Evolutionary conservation across 2,329 filamentous ascomycete genomes (phyloP), one percentile per base, ranked within the genome.

Genomic region (Ambrosiella cleistominuta): DNA sequence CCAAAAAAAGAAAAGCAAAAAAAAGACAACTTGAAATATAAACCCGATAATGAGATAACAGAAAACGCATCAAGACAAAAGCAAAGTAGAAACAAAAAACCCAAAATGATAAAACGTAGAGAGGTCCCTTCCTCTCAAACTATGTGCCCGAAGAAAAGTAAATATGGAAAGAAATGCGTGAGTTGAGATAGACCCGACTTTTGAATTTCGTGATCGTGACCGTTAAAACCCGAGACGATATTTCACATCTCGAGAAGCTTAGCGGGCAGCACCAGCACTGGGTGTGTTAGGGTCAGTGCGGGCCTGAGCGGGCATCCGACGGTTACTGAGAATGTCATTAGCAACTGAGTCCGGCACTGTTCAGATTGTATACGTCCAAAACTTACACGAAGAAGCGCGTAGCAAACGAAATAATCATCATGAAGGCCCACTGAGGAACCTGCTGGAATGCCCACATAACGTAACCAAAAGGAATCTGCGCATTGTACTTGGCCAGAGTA

Each of bases 351-450:
- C 7, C 17, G 17, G 12, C 8, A 53, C 27, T 11, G 17, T 15
- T 27, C 7, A 44, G 3, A 13, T 8, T 19, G 5, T 13, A 35
- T n/a, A 27, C 11, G 15, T 36, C 15, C n/a, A 36, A n/a, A 57
- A 75, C 84, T 78, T 73, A 88, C 86, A 90, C 88, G 70, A 90
- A 78, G 60, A 74, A 78, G 67, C 86, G 78, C 75, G 82, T 88
- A 62, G 85, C 66, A 68, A 90, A 81, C 57, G 83, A 86, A 64
- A 91, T 75, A 54, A 79, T 67, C 64, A 91, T 75, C 86, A 91
- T 90, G 66, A 88, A 82, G 58, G 80, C 70, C 86, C 86, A 91
- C 73, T 83, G 81, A 60, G 86, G 79, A 60, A 88, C 70, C 54
- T 84, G 70, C 64, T 77, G 75, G 65, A 86, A 80, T 63, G 74